phyloP scores from a whole-genome alignment of 176 grass and related monocot genomes.

The Rhynchospora pubera region DNA sequence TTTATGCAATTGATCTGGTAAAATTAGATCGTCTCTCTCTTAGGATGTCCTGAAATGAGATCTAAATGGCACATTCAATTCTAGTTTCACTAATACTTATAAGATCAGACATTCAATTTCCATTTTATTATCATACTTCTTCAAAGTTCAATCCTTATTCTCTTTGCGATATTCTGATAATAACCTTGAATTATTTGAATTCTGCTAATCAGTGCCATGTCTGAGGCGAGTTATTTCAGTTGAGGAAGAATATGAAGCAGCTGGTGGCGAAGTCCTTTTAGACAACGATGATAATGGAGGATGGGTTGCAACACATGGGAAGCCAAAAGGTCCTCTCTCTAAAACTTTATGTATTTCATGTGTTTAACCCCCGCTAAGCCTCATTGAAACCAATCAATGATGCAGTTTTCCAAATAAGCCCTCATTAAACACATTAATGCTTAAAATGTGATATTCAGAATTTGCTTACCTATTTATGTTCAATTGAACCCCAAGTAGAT shows the following conservation, averaged over 20 bases:
- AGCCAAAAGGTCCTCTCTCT: conserved; percentile 41
- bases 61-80: neutral
- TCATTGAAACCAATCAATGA: neutral
- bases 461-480: neutral
- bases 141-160: neutral
- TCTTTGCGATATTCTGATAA: neutral
- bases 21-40: neutral
- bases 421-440: neutral
- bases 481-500: neutral
- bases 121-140: neutral
- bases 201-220: conserved; percentile 57
- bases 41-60: neutral
- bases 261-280: conserved; percentile 65
- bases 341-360: neutral
- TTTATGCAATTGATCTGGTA: neutral
- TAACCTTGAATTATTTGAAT: neutral
- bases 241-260: conserved; percentile 85
- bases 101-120: neutral
- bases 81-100: neutral
- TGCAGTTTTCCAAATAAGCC: neutral
- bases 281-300: conserved; percentile 59
- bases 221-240: conserved; percentile 59
- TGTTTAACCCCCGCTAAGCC: neutral
- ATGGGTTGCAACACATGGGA: conserved; percentile 91
- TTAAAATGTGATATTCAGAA: neutral